Evolutionary conservation across 441 rosid genomes (phyloP), one percentile per base, ranked within the genome.

Genomic region (Pelargonium australe): DNA sequence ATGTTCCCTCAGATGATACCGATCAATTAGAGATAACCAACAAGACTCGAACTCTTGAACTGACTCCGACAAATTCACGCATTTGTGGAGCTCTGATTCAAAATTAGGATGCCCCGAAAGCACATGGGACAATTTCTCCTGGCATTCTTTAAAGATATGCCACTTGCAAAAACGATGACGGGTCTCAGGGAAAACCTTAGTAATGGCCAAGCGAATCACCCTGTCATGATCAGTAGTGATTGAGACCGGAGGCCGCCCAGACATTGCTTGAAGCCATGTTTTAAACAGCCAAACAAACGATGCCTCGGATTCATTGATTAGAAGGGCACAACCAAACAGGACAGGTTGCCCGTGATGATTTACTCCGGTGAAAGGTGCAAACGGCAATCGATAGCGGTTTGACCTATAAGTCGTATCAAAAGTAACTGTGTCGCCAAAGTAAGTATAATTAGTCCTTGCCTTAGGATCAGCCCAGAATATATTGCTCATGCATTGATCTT

Each of bases 401-500:
- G 82, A 76, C 72, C 81, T 83, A 75, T 80, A 88, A 68, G 79
- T 84, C 1, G 96, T 92, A 73, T 90, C 98, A 63, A 92, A 34
- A 9, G 81, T 84, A 67, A 95, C 85, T 1, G 87, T 87, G 79
- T 95, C 99, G 0, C 98, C 98, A 49, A 92, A 95, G 79, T 90
- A 93, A 79, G 73, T 69, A 74, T 87, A 95, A 55, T 97, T 90
- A 28, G 82, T 75, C 81, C 99, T 87, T 37, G 98, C 92, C 82
- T 95, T 85, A 28, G 97, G 87, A 81, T 95, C 98, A 11, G 98
- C 91, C 97, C 99, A 95, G 75, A 95, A 95, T 4, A 87, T 91
- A 81, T 95, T 95, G 19, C 88, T 83, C 95, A 90, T 85, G 74
- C 81, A 86, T 75, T 85, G 87, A 72, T 92, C 95, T 60, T 92